These are phyloP conservation scores for Lachnellula hyalina DNA, from an alignment of 2,329 filamentous ascomycete genomes.

Conservation along the genomic window DNA sequence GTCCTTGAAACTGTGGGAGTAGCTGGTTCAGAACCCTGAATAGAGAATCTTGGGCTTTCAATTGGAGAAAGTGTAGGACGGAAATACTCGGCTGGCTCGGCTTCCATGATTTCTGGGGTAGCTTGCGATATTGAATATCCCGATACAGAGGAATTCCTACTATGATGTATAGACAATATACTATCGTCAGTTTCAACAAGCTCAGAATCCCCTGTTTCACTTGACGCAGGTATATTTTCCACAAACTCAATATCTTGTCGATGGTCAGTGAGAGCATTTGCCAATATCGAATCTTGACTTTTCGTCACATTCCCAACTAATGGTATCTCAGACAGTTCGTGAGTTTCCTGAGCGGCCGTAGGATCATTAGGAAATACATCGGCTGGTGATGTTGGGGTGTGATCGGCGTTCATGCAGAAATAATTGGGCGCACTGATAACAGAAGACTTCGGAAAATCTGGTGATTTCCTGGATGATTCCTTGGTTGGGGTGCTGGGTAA, in stretches of 20 bases:
- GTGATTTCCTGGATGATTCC: not conserved
- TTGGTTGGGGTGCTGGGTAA: not conserved
- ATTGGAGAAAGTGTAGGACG: conserved; percentile 10
- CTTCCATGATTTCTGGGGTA: conserved; percentile 15
- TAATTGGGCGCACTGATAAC: not conserved
- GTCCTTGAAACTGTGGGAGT: not conserved
- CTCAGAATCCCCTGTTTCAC: not conserved
- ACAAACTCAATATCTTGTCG: not conserved
- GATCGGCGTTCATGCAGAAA: not conserved
- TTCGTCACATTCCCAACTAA: no score
- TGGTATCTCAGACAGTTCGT: no score
- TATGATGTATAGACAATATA: conserved; percentile 2
- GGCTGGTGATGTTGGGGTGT: not conserved
- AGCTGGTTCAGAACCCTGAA: not conserved
- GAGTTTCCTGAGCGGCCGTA: not conserved
- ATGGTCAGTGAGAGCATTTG: not conserved
- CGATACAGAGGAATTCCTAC: conserved; percentile 10
- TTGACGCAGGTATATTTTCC: not conserved
- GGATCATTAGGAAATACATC: not conserved
- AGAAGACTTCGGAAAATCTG: not conserved
- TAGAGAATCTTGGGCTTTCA: not conserved
- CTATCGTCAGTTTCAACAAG: not conserved
- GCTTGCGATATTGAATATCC: conserved; percentile 13
- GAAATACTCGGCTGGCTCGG: conserved; percentile 20
- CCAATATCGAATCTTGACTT: no score